A percentile compares a stretch with the other conserved stretches of the same genome.
Conservation (phyloP, 805 yeast species). For the Metschnikowia santaceciliae region DNA sequence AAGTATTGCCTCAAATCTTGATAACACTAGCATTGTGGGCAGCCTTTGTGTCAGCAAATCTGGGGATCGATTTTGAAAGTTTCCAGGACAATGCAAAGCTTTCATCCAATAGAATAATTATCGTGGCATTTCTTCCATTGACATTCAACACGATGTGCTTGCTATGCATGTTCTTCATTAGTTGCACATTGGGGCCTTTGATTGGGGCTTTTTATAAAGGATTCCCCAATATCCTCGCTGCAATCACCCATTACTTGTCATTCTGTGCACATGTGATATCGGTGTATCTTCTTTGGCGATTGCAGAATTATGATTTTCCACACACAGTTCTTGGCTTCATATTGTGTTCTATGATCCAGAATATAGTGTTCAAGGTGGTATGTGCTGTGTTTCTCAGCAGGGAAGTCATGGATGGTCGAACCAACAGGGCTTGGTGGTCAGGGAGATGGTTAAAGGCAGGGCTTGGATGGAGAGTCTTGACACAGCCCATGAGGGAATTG, state of each 20-base stretch:
- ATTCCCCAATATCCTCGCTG: slow-evolving; percentile 54
- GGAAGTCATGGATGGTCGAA: slow-evolving; percentile 56
- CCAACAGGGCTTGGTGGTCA: slow-evolving; percentile 62
- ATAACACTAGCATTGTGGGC: slow-evolving; percentile 32
- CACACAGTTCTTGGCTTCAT: slow-evolving; percentile 60
- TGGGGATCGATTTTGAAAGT: slow-evolving; percentile 42
- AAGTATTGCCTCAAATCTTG: slow-evolving; percentile 35
- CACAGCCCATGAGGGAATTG: slow-evolving; percentile 64
- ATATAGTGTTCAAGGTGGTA: slow-evolving; percentile 49
- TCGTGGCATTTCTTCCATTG: slow-evolving; percentile 49
- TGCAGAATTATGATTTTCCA: slow-evolving; percentile 64
- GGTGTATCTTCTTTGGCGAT: slow-evolving; percentile 55
- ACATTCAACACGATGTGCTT: slow-evolving; percentile 39
- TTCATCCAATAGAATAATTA: slow-evolving; percentile 30
- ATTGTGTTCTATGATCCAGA: slow-evolving; percentile 52
- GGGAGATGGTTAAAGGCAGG: slow-evolving; percentile 66
- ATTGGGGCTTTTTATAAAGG: slow-evolving; percentile 38
- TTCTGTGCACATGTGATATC: slow-evolving; percentile 49
- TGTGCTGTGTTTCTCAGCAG: slow-evolving; percentile 52
- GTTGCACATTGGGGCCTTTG: slow-evolving; percentile 49
- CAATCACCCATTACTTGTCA: slow-evolving; percentile 14
- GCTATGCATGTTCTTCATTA: slow-evolving; percentile 35
- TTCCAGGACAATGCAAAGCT: slow-evolving; percentile 24
- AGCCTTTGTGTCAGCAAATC: slow-evolving; percentile 52
- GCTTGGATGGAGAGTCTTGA: slow-evolving; percentile 55